phyloP scores from a whole-genome alignment of 306 rosid species.

The Quercus cerris region DNA sequence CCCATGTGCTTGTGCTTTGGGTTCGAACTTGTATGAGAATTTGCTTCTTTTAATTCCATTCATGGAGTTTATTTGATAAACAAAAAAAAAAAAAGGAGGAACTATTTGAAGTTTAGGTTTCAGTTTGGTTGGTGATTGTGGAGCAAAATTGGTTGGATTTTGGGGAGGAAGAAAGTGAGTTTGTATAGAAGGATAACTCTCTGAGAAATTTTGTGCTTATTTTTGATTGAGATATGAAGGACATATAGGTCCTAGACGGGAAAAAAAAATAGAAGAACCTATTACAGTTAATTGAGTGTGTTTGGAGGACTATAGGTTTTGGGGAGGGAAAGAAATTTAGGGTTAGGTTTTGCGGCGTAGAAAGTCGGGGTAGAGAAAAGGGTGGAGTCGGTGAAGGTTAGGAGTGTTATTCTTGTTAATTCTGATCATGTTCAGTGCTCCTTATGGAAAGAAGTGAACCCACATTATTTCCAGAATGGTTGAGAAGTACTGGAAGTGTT shows the following conservation, averaged over 20 bases:
- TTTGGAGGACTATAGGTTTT: conserved; percentile 23
- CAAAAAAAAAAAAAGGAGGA: neutral
- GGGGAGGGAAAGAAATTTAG: conserved; percentile 13
- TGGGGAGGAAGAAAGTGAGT: neutral
- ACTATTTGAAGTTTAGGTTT: neutral
- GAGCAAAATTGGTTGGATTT: conserved; percentile 4
- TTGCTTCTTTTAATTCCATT: conserved; percentile 5
- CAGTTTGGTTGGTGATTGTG: conserved; percentile 11
- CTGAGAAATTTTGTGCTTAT: neutral
- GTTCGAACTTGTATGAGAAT: conserved; percentile 20
- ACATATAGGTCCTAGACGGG: neutral
- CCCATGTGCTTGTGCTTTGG: conserved; percentile 18
- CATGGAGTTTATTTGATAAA: neutral
- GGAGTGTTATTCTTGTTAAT: conserved; percentile 27
- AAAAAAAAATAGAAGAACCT: neutral
- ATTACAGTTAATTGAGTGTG: conserved; percentile 6
- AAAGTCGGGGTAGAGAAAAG: conserved; percentile 19
- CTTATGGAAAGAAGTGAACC: conserved; percentile 99
- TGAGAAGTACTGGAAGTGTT: conserved; percentile 86
- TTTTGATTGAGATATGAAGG: neutral
- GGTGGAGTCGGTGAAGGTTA: conserved; percentile 51
- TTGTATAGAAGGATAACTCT: neutral
- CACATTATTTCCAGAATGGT: conserved; percentile 98
- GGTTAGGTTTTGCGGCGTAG: conserved; percentile 5
- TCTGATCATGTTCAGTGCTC: conserved; percentile 88